These are phyloP conservation scores for Guillardia theta DNA, from an alignment of 78 protist species.

Conservation along the genomic window DNA sequence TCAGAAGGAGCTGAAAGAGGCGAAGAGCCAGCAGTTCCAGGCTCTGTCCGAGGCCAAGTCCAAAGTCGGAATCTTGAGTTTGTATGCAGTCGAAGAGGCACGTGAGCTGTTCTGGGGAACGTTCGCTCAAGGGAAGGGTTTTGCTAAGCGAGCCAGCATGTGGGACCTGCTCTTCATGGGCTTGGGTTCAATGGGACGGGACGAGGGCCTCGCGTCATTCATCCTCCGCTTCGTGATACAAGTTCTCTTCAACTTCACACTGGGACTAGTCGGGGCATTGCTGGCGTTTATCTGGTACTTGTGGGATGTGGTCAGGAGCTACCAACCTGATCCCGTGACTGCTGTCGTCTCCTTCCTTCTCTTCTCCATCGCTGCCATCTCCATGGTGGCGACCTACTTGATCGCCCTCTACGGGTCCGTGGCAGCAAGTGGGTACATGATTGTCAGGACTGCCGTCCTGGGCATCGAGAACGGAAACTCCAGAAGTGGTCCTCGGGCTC, in stretches of 20 bases:
- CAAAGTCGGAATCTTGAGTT: not conserved
- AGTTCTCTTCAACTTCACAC: slow-evolving; percentile 8
- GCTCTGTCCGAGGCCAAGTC: not conserved
- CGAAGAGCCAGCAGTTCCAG: not conserved
- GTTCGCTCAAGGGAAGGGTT: not conserved
- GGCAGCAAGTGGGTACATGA: not conserved
- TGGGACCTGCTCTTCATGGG: slow-evolving; percentile 42
- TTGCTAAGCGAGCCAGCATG: slow-evolving; percentile 16
- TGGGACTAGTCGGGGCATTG: not conserved
- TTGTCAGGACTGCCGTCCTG: not conserved
- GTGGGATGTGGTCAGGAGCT: not conserved
- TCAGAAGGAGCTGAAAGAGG: not conserved
- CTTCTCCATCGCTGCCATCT: not conserved
- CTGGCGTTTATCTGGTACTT: not conserved
- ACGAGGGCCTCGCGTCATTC: not conserved
- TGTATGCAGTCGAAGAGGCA: not conserved
- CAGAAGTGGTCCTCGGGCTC: too few relatives aligned
- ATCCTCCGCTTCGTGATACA: not conserved
- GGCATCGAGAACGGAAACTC: too few relatives aligned
- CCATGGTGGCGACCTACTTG: slow-evolving; percentile 3
- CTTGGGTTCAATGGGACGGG: not conserved
- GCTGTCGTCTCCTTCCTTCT: not conserved
- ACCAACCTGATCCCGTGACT: not conserved
- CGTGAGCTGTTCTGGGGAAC: slow-evolving; percentile 17
- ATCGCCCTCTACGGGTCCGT: slow-evolving; percentile 1